These are phyloP conservation scores for Silene coronaria DNA, from an alignment of 179 eudicot species.

Conservation along the genomic window DNA sequence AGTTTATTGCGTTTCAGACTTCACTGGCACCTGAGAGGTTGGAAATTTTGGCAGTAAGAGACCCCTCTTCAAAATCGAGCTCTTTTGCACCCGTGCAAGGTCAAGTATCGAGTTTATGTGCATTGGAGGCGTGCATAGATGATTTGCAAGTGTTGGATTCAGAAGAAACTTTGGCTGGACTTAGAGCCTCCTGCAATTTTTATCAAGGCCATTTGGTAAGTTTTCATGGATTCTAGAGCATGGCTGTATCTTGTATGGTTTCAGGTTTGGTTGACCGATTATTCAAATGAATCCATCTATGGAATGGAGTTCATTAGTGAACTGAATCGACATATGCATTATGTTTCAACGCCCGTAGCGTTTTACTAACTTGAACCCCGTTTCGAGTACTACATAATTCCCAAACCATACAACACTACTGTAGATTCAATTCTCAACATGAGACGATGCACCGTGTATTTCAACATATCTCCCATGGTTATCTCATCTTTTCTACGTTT, in stretches of 20 bases:
- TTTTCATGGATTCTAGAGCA: not conserved
- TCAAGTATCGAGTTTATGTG: slow-evolving; percentile 15
- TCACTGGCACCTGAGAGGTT: slow-evolving; percentile 42
- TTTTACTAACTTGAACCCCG: too few species aligned
- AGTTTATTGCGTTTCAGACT: slow-evolving; percentile 58
- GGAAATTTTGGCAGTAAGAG: slow-evolving; percentile 50
- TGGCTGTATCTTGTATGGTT: too few species aligned
- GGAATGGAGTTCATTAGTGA: too few species aligned
- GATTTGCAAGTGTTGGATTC: slow-evolving; percentile 45
- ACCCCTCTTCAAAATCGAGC: slow-evolving; percentile 16
- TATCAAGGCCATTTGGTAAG: slow-evolving; percentile 52
- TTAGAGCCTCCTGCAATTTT: slow-evolving; percentile 33
- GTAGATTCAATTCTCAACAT: too few species aligned
- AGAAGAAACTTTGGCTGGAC: slow-evolving; percentile 46
- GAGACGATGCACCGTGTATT: too few species aligned
- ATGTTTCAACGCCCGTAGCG: too few species aligned
- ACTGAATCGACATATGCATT: too few species aligned
- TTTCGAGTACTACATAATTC: too few species aligned
- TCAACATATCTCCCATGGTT: too few species aligned
- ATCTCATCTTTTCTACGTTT: not conserved
- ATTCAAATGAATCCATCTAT: too few species aligned
- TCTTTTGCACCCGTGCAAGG: slow-evolving; percentile 2
- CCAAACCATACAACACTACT: too few species aligned
- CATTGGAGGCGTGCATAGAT: slow-evolving; percentile 35
- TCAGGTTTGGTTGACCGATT: too few species aligned